phyloP scores from a whole-genome alignment of 2,329 filamentous ascomycete genomes.

The Aspergillaceae sp. region DNA sequence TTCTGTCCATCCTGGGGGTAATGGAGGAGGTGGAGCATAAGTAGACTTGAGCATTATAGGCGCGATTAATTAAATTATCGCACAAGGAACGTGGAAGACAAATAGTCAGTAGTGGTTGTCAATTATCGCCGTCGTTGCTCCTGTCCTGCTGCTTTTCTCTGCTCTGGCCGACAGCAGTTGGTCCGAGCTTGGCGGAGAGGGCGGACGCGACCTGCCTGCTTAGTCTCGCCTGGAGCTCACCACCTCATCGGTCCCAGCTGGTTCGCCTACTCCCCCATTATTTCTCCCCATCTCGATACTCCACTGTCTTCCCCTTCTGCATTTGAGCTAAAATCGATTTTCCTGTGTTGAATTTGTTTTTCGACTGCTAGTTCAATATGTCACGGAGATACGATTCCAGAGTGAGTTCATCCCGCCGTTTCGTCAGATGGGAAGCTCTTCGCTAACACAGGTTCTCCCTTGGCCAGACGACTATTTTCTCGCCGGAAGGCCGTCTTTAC shows the following conservation, averaged over 20 bases:
- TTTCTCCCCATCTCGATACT: slow-evolving; percentile 6
- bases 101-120: not conserved
- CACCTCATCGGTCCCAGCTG: slow-evolving; percentile 15
- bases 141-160: no score
- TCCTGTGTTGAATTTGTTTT: slow-evolving; percentile 5
- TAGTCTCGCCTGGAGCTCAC: slow-evolving; percentile 23
- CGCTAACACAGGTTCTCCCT: slow-evolving; percentile 25
- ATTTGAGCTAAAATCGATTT: not conserved
- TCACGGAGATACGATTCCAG: slow-evolving; percentile 96
- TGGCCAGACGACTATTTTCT: slow-evolving; percentile 94
- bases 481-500: slow-evolving; percentile 93
- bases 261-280: slow-evolving; percentile 9
- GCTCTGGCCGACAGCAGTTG: slow-evolving; percentile 13
- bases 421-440: slow-evolving; percentile 20
- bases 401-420: slow-evolving; percentile 48
- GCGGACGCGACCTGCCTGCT: slow-evolving; percentile 35
- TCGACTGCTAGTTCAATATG: slow-evolving; percentile 50
- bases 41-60: slow-evolving; percentile 64
- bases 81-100: no score
- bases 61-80: not conserved
- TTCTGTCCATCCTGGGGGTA: slow-evolving; percentile 82
- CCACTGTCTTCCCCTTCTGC: slow-evolving; percentile 2
- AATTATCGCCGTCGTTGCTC: no score
- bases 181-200: slow-evolving; percentile 33
- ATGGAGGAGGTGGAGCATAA: slow-evolving; percentile 57